These are phyloP conservation scores for Thermoascus crustaceus DNA, from an alignment of 2,329 filamentous ascomycete species.

Conservation along the genomic window DNA sequence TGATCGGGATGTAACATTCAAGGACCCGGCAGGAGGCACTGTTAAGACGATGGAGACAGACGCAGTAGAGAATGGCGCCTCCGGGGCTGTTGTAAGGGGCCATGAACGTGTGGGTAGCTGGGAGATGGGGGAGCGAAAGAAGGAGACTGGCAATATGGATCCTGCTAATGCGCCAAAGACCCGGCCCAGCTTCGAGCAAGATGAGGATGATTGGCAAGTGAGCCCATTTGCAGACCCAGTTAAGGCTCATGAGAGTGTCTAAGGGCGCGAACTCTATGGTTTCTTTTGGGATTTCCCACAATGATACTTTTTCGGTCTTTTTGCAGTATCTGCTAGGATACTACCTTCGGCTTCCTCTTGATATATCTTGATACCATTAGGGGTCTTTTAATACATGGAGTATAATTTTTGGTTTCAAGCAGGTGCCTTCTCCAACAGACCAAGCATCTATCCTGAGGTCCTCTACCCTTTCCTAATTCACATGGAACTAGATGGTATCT, in stretches of 20 bases:
- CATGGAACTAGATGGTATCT: too few species aligned
- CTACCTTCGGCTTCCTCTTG: too few species aligned
- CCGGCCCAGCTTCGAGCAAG: conserved; percentile 38
- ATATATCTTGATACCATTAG: too few species aligned
- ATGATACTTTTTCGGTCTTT: too few species aligned
- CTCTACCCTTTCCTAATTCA: too few species aligned
- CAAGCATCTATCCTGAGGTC: too few species aligned
- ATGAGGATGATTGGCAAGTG: conserved; percentile 29
- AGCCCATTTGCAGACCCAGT: conserved; percentile 37
- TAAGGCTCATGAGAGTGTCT: conserved; percentile 42
- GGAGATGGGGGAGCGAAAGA: conserved; percentile 41
- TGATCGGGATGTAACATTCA: conserved; percentile 45
- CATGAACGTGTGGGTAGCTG: conserved; percentile 51
- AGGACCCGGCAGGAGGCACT: conserved; percentile 32
- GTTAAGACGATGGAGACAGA: conserved; percentile 26
- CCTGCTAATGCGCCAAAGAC: conserved; percentile 10
- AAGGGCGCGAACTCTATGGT: conserved; percentile 10
- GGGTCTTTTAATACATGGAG: too few species aligned
- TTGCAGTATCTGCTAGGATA: too few species aligned
- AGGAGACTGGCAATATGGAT: conserved; percentile 16
- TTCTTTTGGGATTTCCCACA: too few species aligned
- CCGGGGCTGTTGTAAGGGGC: conserved; percentile 21
- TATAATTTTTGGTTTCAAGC: too few species aligned
- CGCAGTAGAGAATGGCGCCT: conserved; percentile 11
- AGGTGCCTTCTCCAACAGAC: too few species aligned